Evolutionary conservation across 345 rosid species (phyloP).

Genomic region (Euclidium syriacum): DNA sequence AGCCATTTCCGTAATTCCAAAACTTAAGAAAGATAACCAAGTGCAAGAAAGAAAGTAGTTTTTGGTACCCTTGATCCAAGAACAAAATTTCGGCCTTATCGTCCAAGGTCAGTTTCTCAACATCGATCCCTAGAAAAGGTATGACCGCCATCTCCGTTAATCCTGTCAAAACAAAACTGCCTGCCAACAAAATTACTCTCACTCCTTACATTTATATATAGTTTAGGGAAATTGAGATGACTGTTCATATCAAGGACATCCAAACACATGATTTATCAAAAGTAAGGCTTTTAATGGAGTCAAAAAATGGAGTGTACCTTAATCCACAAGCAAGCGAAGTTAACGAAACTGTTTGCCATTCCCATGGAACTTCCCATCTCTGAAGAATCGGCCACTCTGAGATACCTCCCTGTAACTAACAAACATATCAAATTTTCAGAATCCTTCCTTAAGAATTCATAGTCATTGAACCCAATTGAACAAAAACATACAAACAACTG

Average conservation of each 20-base stretch:
- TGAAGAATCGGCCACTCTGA: constrained; percentile 57
- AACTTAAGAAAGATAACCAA: background rate
- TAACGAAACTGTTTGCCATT: constrained; percentile 77
- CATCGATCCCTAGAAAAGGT: constrained; percentile 54
- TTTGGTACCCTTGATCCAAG: constrained; percentile 69
- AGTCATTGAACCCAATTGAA: background rate
- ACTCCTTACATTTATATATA: background rate
- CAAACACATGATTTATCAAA: background rate
- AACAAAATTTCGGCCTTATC: constrained; percentile 78
- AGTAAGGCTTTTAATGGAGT: background rate
- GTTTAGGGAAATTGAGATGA: background rate
- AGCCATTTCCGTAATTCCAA: background rate
- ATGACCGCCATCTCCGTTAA: constrained; percentile 55
- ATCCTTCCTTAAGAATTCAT: background rate
- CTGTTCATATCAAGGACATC: background rate
- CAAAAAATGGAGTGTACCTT: constrained; percentile 42
- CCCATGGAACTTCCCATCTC: constrained; percentile 96
- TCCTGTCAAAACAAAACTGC: constrained; percentile 97
- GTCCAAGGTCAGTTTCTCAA: constrained; percentile 69
- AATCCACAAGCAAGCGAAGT: constrained; percentile 87
- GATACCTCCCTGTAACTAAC: constrained; percentile 13
- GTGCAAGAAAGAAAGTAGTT: background rate
- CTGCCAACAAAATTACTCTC: constrained; percentile 53
- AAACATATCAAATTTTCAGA: background rate
- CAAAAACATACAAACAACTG: background rate